Conservation (phyloP, 805 yeast species). For the Naumovozyma dairenensis region DNA sequence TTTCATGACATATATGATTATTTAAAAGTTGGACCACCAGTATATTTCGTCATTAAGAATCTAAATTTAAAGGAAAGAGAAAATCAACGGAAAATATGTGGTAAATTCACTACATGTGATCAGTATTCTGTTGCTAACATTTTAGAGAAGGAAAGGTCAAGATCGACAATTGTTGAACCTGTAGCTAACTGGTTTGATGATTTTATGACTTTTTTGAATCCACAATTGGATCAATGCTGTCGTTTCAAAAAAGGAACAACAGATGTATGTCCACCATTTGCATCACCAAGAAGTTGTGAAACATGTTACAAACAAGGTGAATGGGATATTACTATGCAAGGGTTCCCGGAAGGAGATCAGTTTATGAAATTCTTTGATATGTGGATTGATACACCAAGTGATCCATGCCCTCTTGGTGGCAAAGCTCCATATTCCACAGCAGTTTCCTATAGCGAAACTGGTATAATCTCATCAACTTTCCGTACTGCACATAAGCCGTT, state of each 20-base stretch:
- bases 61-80: constrained; percentile 50
- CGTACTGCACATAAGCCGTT: constrained; percentile 73
- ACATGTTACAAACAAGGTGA: constrained; percentile 55
- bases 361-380: constrained; percentile 63
- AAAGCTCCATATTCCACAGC: constrained; percentile 78
- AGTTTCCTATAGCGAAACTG: constrained; percentile 35
- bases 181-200: constrained; percentile 92
- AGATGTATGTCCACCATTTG: constrained; percentile 47
- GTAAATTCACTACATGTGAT: constrained; percentile 77
- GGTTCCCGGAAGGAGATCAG: constrained; percentile 66
- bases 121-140: constrained; percentile 70
- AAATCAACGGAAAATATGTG: constrained; percentile 71
- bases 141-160: constrained; percentile 71
- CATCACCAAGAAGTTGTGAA: constrained; percentile 57
- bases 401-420: constrained; percentile 92
- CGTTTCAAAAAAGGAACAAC: constrained; percentile 46
- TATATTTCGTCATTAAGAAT: constrained; percentile 70
- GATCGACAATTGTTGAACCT: constrained; percentile 70
- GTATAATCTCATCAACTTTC: constrained; percentile 54
- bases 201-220: constrained; percentile 77
- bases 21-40: constrained; percentile 84
- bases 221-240: constrained; percentile 80
- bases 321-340: constrained; percentile 69
- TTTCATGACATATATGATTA: constrained; percentile 65
- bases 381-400: constrained; percentile 81